Base-by-base conservation (phyloP, 352 stramenopile genomes). In the Thraustotheca clavata region DNA sequence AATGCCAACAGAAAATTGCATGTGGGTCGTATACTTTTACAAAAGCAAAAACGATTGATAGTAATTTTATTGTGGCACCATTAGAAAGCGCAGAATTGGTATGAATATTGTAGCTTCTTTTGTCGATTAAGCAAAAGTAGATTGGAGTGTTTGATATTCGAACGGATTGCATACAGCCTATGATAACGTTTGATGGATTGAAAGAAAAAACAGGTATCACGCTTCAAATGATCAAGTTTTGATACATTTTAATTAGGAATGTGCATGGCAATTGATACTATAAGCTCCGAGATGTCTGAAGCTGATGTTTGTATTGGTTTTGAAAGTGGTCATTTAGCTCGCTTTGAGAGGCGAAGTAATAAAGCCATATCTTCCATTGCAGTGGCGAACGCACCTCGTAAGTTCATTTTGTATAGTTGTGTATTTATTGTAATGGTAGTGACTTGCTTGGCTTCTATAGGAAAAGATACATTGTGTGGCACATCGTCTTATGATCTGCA, bases 251-350 rank as follows among this genome's bases (percentile, higher is more conserved):
- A 36, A 49, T 12, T 31, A 74, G 61, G 69, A 12, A 79, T 85
- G 76, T 77, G 71, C 41, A 74, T 80, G 57, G 81, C 74, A 8
- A 49, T 86, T 4, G 73, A 67, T 3, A 9, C 8, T 6, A 6
- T 66, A 1, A 43, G 20, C 33, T 24, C 40, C 57, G 2, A 60
- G 8, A 65, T 20, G 2, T 22, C 1, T 9, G 16, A 29, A 1
- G 26, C 9, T n/a, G n/a, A 40, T 36, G 26, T 71, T 4, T 89
- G 79, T 61, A 73, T 90, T 36, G 82, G 81, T 8, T 90, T 82
- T 59, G 84, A 93, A 75, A 77, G 82, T 52, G 84, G 84, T 4
- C 73, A 82, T 62, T 71, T 93, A 36, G 71, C 71, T n/a, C 54
- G 89, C 18, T 52, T 90, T 32, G 84, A 93, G 49, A 62, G 89